These are phyloP conservation scores for Letharia columbiana DNA, from an alignment of 495 filamentous ascomycete species.

Conservation along the genomic window DNA sequence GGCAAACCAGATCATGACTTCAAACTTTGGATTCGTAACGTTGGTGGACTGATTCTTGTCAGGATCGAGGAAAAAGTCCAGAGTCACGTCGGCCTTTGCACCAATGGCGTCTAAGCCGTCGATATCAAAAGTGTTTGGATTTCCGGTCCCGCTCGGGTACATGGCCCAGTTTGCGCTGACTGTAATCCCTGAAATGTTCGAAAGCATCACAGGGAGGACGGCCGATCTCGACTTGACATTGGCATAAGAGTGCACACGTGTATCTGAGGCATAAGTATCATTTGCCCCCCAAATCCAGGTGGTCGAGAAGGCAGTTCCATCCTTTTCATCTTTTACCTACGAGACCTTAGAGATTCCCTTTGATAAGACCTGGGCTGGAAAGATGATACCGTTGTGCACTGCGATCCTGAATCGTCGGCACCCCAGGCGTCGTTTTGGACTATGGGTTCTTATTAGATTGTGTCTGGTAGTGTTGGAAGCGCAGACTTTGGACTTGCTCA, in stretches of 20 bases:
- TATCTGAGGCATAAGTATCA: neutral
- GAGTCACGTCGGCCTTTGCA: conserved; percentile 36
- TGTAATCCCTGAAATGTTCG: neutral
- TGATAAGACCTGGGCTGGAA: neutral
- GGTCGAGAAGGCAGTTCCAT: neutral
- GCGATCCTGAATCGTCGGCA: neutral
- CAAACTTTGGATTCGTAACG: conserved; percentile 31
- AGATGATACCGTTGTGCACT: neutral
- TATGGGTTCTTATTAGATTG: neutral
- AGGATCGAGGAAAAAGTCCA: conserved; percentile 40
- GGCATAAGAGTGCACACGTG: neutral
- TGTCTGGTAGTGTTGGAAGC: neutral
- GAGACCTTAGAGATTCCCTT: neutral
- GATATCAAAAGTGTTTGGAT: neutral
- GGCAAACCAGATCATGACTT: conserved; percentile 42
- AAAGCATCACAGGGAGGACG: neutral
- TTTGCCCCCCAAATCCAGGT: neutral
- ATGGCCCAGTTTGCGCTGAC: neutral
- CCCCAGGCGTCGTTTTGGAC: neutral
- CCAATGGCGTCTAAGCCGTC: conserved; percentile 17
- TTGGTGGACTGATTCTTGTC: conserved; percentile 27
- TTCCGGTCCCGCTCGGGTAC: neutral
- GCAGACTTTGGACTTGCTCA: conserved; percentile 3
- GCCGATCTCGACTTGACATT: neutral
- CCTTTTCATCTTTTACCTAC: neutral